Conservation (phyloP, 140 eudicot species). For the Eryngium alpinum region DNA sequence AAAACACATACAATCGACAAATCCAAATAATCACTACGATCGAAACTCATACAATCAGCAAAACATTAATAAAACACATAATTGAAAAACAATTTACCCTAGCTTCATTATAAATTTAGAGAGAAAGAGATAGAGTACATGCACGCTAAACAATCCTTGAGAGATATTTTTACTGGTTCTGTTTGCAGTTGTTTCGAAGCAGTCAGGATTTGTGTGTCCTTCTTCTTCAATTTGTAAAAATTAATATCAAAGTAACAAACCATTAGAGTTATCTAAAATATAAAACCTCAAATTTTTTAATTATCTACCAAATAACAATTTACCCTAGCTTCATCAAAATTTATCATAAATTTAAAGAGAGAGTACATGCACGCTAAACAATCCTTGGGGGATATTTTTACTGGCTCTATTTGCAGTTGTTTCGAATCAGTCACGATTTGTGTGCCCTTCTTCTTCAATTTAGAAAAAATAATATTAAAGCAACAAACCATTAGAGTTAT, state of each 20-base stretch:
- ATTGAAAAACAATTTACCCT: no score
- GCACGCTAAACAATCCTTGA: slow-evolving; percentile 96
- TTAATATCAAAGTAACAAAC: not conserved
- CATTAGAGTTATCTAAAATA: not conserved
- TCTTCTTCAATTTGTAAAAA: slow-evolving; percentile 25
- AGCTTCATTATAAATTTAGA: not conserved
- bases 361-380: slow-evolving; percentile 93
- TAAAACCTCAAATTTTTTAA: not conserved
- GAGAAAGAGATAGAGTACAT: slow-evolving; percentile 36
- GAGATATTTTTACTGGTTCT: slow-evolving; percentile 87
- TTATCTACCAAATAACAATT: not conserved
- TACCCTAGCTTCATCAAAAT: not conserved
- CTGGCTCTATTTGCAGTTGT: slow-evolving; percentile 53
- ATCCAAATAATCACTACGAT: no score
- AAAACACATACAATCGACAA: no score
- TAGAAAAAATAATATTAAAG: slow-evolving; percentile 2
- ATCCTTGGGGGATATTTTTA: slow-evolving; percentile 89
- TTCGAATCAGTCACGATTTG: slow-evolving; percentile 37
- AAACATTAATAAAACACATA: no score
- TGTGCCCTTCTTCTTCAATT: slow-evolving; percentile 30
- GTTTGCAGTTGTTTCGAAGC: slow-evolving; percentile 34
- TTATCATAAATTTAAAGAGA: not conserved
- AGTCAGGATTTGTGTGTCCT: slow-evolving; percentile 29
- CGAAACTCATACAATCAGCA: no score
- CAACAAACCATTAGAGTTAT: not conserved